A percentile compares a stretch with the other conserved stretches of the same genome.
phyloP scores from a whole-genome alignment of 768 basidiomycete species.

The Cystobasidium ongulense region DNA sequence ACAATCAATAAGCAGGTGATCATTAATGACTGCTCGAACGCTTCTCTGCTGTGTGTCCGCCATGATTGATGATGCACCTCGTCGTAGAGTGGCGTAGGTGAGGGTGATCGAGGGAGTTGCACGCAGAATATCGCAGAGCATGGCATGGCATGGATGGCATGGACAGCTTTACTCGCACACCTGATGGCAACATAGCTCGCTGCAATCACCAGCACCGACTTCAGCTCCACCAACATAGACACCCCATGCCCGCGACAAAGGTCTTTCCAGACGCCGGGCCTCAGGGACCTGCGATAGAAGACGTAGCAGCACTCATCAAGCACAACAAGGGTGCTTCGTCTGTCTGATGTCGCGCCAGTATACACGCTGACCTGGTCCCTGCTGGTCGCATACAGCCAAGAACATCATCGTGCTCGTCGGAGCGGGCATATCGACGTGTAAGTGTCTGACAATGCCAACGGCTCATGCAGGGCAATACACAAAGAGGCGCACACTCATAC shows the following conservation, averaged over 20 bases:
- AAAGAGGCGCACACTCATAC: not conserved
- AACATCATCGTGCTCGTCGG: slow-evolving; percentile 29
- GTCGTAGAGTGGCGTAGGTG: too few relatives aligned
- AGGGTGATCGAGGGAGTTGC: too few relatives aligned
- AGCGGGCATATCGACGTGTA: slow-evolving; percentile 26
- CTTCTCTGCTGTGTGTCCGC: too few relatives aligned
- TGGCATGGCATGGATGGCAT: too few relatives aligned
- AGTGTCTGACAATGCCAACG: not conserved
- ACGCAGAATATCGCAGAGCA: too few relatives aligned
- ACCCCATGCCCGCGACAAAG: slow-evolving; percentile 6
- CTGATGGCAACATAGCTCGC: too few relatives aligned
- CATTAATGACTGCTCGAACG: too few relatives aligned
- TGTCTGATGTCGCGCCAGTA: too few relatives aligned
- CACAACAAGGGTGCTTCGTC: slow-evolving; percentile 31
- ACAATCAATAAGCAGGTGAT: too few relatives aligned
- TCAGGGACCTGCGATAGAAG: slow-evolving; percentile 27
- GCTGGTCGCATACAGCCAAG: slow-evolving; percentile 14
- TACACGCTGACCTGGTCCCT: not conserved
- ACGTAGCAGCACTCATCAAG: slow-evolving; percentile 38
- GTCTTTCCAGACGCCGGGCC: slow-evolving; percentile 10
- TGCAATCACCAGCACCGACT: too few relatives aligned
- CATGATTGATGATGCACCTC: too few relatives aligned
- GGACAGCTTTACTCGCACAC: too few relatives aligned
- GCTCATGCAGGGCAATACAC: not conserved
- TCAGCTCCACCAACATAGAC: not conserved